A percentile compares a stretch with the other conserved stretches of the same genome.
phyloP scores from a whole-genome alignment of 768 basidiomycete species.

The Pleurotus giganteus region DNA sequence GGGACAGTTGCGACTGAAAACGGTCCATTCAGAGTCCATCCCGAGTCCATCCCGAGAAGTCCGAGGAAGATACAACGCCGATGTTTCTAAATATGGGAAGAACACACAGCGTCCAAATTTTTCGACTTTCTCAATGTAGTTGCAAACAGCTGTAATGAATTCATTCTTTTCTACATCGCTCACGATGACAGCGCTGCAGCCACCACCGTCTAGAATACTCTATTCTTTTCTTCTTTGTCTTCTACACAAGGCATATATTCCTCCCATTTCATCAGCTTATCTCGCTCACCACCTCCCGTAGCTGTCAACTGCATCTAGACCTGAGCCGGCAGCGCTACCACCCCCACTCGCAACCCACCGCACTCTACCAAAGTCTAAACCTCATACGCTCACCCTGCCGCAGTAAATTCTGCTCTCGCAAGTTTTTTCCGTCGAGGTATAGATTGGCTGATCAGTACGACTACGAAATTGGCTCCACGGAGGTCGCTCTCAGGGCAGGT shows the following conservation, averaged over 20 bases:
- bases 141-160: too few species aligned
- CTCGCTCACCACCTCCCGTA: neutral
- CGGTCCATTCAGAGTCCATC: too few species aligned
- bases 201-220: neutral
- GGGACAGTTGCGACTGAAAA: too few species aligned
- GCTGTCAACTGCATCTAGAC: neutral
- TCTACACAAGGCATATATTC: neutral
- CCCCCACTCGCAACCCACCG: constrained; percentile 14
- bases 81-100: too few species aligned
- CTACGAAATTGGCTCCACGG: neutral
- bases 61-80: too few species aligned
- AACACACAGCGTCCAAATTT: too few species aligned
- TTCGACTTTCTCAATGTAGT: too few species aligned
- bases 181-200: neutral
- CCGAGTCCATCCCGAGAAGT: too few species aligned
- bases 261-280: neutral
- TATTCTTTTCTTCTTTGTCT: neutral
- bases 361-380: constrained; percentile 15
- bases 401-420: constrained; percentile 24
- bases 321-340: neutral
- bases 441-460: constrained; percentile 13
- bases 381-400: constrained; percentile 15
- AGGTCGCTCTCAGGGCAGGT: too few species aligned
- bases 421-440: constrained; percentile 42
- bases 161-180: too few species aligned